Percentiles rank a stretch among this genome's conserved stretches.
These are phyloP conservation scores for Tulasnella sp. DNA, from an alignment of 768 basidiomycete species.

Conservation along the genomic window DNA sequence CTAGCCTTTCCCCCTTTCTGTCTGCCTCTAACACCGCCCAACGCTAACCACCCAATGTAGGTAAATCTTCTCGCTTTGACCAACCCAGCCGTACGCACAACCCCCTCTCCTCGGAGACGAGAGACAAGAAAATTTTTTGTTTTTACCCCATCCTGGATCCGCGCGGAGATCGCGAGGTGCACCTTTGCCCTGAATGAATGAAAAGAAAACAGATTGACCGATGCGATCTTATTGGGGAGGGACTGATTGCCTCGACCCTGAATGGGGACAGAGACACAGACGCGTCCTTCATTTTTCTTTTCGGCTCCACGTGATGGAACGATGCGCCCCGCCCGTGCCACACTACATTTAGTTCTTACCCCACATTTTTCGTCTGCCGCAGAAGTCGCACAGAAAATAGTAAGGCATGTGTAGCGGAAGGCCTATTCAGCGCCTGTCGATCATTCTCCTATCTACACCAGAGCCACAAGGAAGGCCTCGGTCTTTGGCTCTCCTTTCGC, in stretches of 20 bases:
- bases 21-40: neutral
- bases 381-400: neutral
- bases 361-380: neutral
- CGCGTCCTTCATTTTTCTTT: neutral
- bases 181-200: neutral
- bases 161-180: conserved; percentile 1
- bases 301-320: neutral
- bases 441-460: neutral
- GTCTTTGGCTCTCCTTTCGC: neutral
- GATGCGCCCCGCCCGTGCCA: neutral
- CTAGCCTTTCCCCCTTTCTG: neutral
- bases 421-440: neutral
- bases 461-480: neutral
- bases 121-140: neutral
- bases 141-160: neutral
- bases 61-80: neutral
- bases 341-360: neutral
- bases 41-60: neutral
- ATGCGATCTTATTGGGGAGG: neutral
- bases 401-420: neutral
- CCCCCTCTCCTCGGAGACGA: neutral
- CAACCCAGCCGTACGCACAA: neutral
- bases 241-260: neutral
- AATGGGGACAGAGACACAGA: neutral
- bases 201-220: neutral